A percentile compares a stretch with the other conserved stretches of the same genome.
Evolutionary conservation across 768 basidiomycete species (phyloP).

Genomic region (Kwoniella botswanensis): DNA sequence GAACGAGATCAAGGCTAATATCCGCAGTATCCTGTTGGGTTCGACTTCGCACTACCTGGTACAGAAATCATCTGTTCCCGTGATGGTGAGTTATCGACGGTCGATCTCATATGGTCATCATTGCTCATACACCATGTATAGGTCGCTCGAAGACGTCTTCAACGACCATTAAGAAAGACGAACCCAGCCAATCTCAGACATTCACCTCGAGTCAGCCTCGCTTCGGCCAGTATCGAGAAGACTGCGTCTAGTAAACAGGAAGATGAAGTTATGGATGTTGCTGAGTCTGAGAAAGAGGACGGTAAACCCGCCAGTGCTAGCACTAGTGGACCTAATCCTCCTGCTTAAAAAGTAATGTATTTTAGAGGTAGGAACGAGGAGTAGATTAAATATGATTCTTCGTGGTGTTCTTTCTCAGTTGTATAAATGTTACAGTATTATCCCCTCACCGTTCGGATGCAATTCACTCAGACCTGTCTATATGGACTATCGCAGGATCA

Average conservation of each 20-base stretch:
- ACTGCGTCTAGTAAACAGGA: constrained; percentile 80
- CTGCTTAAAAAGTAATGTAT: background rate
- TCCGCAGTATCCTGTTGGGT: constrained; percentile 79
- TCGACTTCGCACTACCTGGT: constrained; percentile 85
- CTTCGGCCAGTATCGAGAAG: constrained; percentile 82
- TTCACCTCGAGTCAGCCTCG: constrained; percentile 80
- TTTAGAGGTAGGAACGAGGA: background rate
- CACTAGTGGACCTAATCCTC: constrained; percentile 1
- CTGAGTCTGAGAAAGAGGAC: constrained; percentile 62
- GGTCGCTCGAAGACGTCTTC: constrained; percentile 84
- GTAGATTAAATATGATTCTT: background rate
- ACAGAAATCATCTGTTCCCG: constrained; percentile 89
- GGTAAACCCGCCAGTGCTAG: constrained; percentile 9
- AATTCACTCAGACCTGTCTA: background rate
- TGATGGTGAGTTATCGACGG: constrained; percentile 67
- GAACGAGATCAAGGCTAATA: background rate
- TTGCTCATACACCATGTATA: constrained; percentile 1
- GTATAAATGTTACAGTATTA: constrained; percentile 5
- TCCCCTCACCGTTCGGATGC: background rate
- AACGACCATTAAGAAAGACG: constrained; percentile 75
- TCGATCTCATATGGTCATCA: background rate
- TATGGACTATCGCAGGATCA: background rate
- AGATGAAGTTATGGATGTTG: constrained; percentile 67
- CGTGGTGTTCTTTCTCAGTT: background rate
- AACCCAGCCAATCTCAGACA: constrained; percentile 65